Base-by-base conservation (phyloP, 2,329 filamentous ascomycete genomes). In the Penicillium sp. region DNA sequence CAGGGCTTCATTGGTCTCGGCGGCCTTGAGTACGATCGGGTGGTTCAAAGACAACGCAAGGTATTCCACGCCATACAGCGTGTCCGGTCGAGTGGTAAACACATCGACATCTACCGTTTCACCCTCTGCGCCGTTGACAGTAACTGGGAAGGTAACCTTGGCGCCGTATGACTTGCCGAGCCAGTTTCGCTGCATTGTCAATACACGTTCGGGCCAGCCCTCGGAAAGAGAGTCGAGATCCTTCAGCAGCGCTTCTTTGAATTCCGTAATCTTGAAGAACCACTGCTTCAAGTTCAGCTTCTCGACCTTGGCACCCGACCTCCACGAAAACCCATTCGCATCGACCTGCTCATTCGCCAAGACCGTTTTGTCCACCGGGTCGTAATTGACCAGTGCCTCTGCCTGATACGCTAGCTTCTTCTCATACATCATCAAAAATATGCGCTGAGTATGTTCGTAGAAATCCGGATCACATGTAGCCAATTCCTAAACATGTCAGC, bases 281-380 rank as follows among this genome's bases (percentile, higher is more conserved):
- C 92, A 96, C 72, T 96, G 92, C 74, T 89, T 91, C 45, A 95
- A 78, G 62, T 84, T 84, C 55, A 85, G 79, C 75, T 92, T 89
- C 73, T 94, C 88, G 16, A 95, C 91, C 69, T 89, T 87, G 47
- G 90, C 91, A 9, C 91, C 91, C 1, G 90, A 94, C 53, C 91
- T 84, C 92, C 92, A 96, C 2, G 91, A 96, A 64, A 80, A 85
- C 31, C 92, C 92, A 67, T 91, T 88, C 47, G 88, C 82, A 69
- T 95, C 90, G n/a, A 96, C 91, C 72, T 96, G 92, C 73, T 96
- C 92, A 70, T 96, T 96, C 10, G 92, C 92, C 55, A 96, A 79
- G 14, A 96, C 92, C 0, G 92, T 96, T 70, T 89, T 87, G 70
- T 96, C 92, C 27, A 96, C 83, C 1, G 92, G 92, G 63, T 96